Conservation (phyloP, 192 early-diverging fungal genomes). For the Spizellomyces punctatus region DNA sequence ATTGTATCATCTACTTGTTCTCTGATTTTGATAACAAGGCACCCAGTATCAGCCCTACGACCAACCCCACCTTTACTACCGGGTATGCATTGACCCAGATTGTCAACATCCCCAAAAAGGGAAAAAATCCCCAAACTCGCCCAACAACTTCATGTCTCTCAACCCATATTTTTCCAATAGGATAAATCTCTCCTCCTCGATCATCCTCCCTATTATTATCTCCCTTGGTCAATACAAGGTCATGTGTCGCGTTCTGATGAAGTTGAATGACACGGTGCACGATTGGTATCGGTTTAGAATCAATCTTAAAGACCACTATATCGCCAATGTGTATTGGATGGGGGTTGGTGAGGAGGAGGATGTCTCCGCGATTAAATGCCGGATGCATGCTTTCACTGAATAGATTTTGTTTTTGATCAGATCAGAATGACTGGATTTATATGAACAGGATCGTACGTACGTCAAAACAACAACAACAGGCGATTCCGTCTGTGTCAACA, state of each 20-base stretch:
- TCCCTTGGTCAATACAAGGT: slow-evolving; percentile 93
- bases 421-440: no score
- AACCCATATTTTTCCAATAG: slow-evolving; percentile 84
- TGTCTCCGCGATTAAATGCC: slow-evolving; percentile 91
- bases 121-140: slow-evolving; percentile 83
- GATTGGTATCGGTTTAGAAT: slow-evolving; percentile 88
- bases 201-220: slow-evolving; percentile 94
- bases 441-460: no score
- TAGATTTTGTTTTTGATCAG: no score
- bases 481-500: slow-evolving; percentile 87
- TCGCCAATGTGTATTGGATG: slow-evolving; percentile 84
- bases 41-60: slow-evolving; percentile 65
- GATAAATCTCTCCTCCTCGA: slow-evolving; percentile 78
- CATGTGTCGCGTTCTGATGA: slow-evolving; percentile 70
- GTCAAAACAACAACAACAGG: slow-evolving; percentile 97
- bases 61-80: slow-evolving; percentile 78
- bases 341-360: slow-evolving; percentile 83
- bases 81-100: slow-evolving; percentile 96
- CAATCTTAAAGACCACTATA: slow-evolving; percentile 91
- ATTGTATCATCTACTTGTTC: no score
- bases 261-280: slow-evolving; percentile 94
- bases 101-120: slow-evolving; percentile 93
- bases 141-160: slow-evolving; percentile 87
- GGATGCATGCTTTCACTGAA: slow-evolving; percentile 90
- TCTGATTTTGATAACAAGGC: slow-evolving; percentile 44